Evolutionary conservation across 164 flowering plant genomes (phyloP).

Genomic region (Vitis rupestris): DNA sequence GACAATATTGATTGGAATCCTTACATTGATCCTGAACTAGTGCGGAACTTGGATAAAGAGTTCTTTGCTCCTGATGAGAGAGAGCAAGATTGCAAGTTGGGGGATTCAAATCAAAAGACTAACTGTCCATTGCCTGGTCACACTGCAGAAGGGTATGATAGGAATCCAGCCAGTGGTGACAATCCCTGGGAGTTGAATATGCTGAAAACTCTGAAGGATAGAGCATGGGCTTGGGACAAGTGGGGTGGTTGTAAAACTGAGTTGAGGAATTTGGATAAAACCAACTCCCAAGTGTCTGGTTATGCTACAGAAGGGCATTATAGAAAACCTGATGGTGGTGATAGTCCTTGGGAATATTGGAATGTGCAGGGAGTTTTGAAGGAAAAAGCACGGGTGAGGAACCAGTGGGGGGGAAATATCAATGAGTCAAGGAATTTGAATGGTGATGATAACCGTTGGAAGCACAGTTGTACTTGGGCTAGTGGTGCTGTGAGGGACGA

Average conservation of each 20-base stretch:
- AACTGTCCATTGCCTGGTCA: constrained; percentile 6
- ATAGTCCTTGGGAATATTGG: too few relatives aligned
- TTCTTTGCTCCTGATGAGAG: constrained; percentile 25
- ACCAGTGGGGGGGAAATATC: too few relatives aligned
- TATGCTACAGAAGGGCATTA: too few relatives aligned
- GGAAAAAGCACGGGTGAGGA: too few relatives aligned
- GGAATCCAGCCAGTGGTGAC: constrained; percentile 4
- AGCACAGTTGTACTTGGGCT: too few relatives aligned
- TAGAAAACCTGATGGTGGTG: too few relatives aligned
- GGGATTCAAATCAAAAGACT: constrained; percentile 9
- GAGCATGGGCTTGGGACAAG: constrained; percentile 20
- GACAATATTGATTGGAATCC: constrained; percentile 61
- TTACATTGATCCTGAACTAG: constrained; percentile 39
- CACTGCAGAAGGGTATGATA: constrained; percentile 12
- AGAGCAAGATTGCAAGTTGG: constrained; percentile 8
- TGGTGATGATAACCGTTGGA: too few relatives aligned
- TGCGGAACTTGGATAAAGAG: constrained; percentile 41
- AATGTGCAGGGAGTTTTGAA: too few relatives aligned
- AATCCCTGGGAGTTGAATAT: constrained; percentile 31
- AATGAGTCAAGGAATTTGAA: too few relatives aligned
- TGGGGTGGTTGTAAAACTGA: constrained; percentile 14
- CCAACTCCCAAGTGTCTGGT: too few relatives aligned
- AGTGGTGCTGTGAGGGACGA: too few relatives aligned
- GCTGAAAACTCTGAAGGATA: constrained; percentile 4
- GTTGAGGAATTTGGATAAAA: constrained; percentile 5